These are phyloP conservation scores for Neurospora sp. DNA, from an alignment of 495 filamentous ascomycete species.

Conservation along the genomic window DNA sequence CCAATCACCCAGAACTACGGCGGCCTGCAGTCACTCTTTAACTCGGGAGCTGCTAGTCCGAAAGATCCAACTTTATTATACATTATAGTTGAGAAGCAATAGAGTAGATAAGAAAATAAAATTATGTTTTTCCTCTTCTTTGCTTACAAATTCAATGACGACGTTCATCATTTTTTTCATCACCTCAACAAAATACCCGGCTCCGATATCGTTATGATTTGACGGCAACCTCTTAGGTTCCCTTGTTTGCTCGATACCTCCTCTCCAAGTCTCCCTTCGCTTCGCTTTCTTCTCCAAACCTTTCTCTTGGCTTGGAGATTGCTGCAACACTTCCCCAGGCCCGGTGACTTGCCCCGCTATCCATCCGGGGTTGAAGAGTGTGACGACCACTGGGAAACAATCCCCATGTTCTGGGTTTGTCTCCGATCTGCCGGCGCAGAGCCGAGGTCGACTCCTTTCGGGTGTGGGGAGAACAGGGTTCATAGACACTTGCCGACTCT, in stretches of 20 bases:
- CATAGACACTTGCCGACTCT: neutral
- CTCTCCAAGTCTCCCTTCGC: neutral
- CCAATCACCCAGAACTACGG: neutral
- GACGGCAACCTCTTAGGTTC: neutral
- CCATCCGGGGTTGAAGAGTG: neutral
- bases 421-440: slow-evolving; percentile 26
- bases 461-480: slow-evolving; percentile 3
- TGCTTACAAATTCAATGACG: neutral
- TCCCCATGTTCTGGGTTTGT: neutral
- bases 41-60: neutral
- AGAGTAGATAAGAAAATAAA: neutral
- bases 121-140: neutral
- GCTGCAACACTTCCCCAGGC: neutral
- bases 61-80: no score
- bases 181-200: neutral
- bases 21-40: neutral
- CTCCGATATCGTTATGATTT: neutral
- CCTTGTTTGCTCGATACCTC: neutral
- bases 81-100: no score
- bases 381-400: neutral
- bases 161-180: neutral
- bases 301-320: neutral
- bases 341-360: neutral
- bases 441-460: slow-evolving; percentile 20
- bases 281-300: neutral